phyloP scores from a whole-genome alignment of 2,329 filamentous ascomycete genomes.

The Pseudogymnoascus sp. region DNA sequence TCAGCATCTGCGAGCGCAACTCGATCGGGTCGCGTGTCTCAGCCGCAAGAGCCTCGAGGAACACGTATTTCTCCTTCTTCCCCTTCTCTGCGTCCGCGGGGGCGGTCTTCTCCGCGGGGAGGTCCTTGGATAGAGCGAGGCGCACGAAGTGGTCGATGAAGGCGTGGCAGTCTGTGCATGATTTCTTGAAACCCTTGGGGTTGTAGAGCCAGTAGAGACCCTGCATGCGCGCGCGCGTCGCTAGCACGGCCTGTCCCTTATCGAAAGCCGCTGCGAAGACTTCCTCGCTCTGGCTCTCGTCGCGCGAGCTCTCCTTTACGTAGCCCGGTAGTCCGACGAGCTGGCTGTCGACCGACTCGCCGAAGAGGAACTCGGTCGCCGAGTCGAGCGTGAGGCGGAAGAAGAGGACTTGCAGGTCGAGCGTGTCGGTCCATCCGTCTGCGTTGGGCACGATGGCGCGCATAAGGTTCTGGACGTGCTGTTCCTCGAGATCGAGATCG shows the following conservation, averaged over 20 bases:
- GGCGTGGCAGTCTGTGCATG: slow-evolving; percentile 26
- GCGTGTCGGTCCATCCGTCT: slow-evolving; percentile 37
- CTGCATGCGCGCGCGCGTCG: slow-evolving; percentile 16
- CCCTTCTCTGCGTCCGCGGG: slow-evolving; percentile 21
- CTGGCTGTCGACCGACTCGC: slow-evolving; percentile 42
- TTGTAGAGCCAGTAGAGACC: slow-evolving; percentile 22
- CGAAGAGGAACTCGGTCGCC: slow-evolving; percentile 46
- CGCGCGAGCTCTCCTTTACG: neutral
- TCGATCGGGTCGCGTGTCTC: slow-evolving; percentile 37
- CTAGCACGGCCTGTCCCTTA: slow-evolving; percentile 29
- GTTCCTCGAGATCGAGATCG: slow-evolving; percentile 63
- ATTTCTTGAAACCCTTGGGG: slow-evolving; percentile 28
- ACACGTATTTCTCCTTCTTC: slow-evolving; percentile 34
- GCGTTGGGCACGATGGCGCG: slow-evolving; percentile 51
- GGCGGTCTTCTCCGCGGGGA: slow-evolving; percentile 17
- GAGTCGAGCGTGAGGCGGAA: slow-evolving; percentile 53
- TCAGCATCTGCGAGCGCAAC: slow-evolving; percentile 43
- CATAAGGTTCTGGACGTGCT: slow-evolving; percentile 52
- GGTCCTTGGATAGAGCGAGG: slow-evolving; percentile 26
- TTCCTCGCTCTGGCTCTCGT: slow-evolving; percentile 12
- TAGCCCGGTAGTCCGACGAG: slow-evolving; percentile 11
- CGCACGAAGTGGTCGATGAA: slow-evolving; percentile 43
- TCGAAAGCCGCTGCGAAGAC: slow-evolving; percentile 44
- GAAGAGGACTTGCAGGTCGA: slow-evolving; percentile 57
- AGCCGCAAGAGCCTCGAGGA: slow-evolving; percentile 48